phyloP scores from a whole-genome alignment of 2,329 filamentous ascomycete genomes.

The Trichoderma koningiopsis region DNA sequence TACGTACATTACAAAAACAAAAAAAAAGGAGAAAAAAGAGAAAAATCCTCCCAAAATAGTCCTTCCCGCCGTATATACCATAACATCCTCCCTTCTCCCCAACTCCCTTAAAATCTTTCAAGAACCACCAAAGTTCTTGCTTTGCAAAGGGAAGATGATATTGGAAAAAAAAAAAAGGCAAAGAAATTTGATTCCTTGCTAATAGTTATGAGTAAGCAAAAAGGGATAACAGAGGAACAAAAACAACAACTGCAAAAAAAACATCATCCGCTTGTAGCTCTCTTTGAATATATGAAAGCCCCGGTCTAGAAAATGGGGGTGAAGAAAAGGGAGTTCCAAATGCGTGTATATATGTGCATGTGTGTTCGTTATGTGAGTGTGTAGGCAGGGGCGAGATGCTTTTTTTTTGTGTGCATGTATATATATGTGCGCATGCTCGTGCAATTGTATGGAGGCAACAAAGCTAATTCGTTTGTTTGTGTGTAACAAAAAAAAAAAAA shows the following conservation, averaged over 20 bases:
- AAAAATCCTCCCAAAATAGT: background rate
- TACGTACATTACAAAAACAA: conserved; percentile 5
- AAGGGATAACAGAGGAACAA: background rate
- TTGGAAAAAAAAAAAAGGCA: background rate
- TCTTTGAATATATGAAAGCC: conserved; percentile 15
- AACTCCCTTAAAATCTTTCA: background rate
- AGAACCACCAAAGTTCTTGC: background rate
- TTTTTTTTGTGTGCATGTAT: background rate
- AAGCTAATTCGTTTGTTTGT: background rate
- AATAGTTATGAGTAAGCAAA: background rate
- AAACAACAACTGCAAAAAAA: background rate
- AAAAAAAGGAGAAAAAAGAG: background rate
- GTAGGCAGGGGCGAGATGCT: background rate
- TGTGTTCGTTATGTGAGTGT: background rate
- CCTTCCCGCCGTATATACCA: conserved; percentile 19
- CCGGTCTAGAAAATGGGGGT: background rate
- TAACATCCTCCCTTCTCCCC: background rate
- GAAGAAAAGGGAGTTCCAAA: background rate
- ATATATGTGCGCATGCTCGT: background rate
- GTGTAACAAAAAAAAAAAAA: too few species aligned
- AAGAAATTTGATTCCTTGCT: background rate
- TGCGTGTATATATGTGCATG: background rate
- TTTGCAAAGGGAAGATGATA: background rate
- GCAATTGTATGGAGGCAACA: background rate
- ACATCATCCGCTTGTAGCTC: conserved; percentile 16